A percentile compares a stretch with the other conserved stretches of the same genome.
These are phyloP conservation scores for Lentinula boryana DNA, from an alignment of 768 basidiomycete species.

Conservation along the genomic window DNA sequence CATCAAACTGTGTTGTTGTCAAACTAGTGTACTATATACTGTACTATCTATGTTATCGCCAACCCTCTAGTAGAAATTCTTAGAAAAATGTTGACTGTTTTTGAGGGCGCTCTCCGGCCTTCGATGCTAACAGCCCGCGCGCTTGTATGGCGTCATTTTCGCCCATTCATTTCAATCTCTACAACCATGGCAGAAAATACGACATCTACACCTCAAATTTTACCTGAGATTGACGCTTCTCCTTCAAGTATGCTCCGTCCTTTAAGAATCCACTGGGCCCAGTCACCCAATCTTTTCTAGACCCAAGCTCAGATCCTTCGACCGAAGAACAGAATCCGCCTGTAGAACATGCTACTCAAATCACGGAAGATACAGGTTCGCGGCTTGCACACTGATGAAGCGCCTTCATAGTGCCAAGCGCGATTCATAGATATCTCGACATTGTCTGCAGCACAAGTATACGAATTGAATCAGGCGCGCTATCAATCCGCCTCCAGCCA, in stretches of 20 bases:
- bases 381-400: not conserved
- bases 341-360: not conserved
- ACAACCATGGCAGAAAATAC: not conserved
- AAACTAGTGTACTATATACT: not conserved
- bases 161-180: not conserved
- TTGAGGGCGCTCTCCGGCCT: no score
- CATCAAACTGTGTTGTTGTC: not conserved
- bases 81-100: no score
- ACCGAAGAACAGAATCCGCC: not conserved
- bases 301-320: not conserved
- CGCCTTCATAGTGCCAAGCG: not conserved
- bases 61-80: no score
- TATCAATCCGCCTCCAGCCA: not conserved
- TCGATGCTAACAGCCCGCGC: not conserved
- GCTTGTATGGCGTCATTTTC: not conserved
- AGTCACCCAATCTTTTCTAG: not conserved
- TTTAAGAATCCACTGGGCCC: not conserved
- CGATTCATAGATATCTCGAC: conserved; percentile 24
- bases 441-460: conserved; percentile 25
- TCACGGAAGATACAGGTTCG: conserved; percentile 4
- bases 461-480: conserved; percentile 34
- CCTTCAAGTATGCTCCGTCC: not conserved
- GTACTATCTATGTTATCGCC: not conserved
- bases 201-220: not conserved
- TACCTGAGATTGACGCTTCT: not conserved